These are phyloP conservation scores for Entomortierella chlamydospora DNA, from an alignment of 192 early-diverging fungal genomes.

Conservation along the genomic window DNA sequence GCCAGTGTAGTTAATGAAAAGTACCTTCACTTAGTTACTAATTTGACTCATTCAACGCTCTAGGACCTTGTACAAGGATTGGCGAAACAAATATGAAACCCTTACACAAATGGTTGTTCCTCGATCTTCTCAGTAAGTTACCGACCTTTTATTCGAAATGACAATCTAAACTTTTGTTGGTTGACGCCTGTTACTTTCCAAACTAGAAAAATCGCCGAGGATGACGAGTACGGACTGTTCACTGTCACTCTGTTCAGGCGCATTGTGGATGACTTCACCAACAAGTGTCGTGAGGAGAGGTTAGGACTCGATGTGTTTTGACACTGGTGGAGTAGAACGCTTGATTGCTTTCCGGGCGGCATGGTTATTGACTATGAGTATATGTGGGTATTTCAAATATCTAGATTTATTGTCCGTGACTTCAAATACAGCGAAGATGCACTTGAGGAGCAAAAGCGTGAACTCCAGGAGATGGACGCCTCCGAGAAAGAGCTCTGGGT, in stretches of 20 bases:
- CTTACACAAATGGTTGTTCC: constrained; percentile 97
- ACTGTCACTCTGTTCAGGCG: constrained; percentile 93
- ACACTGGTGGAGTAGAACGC: not conserved
- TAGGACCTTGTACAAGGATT: constrained; percentile 80
- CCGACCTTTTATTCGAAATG: not conserved
- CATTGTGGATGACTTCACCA: constrained; percentile 89
- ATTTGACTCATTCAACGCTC: not conserved
- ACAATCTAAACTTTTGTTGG: not conserved
- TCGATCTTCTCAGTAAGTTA: constrained; percentile 84
- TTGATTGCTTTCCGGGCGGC: not conserved
- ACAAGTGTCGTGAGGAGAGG: constrained; percentile 90
- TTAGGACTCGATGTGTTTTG: constrained; percentile 30
- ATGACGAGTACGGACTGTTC: constrained; percentile 94
- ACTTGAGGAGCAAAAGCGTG: constrained; percentile 82
- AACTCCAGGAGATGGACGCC: constrained; percentile 66
- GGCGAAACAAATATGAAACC: constrained; percentile 89
- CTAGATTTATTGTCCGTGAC: constrained; percentile 92
- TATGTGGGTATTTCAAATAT: not conserved
- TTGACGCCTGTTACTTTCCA: not conserved
- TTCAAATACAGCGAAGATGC: constrained; percentile 92
- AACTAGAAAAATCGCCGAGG: constrained; percentile 85
- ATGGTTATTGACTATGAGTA: not conserved
- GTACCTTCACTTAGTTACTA: no score
- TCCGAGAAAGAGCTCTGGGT: constrained; percentile 74
- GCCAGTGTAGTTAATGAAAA: no score